A percentile compares a stretch with the other conserved stretches of the same genome.
phyloP scores from a whole-genome alignment of 2,329 filamentous ascomycete genomes.

The Periconia sp. region DNA sequence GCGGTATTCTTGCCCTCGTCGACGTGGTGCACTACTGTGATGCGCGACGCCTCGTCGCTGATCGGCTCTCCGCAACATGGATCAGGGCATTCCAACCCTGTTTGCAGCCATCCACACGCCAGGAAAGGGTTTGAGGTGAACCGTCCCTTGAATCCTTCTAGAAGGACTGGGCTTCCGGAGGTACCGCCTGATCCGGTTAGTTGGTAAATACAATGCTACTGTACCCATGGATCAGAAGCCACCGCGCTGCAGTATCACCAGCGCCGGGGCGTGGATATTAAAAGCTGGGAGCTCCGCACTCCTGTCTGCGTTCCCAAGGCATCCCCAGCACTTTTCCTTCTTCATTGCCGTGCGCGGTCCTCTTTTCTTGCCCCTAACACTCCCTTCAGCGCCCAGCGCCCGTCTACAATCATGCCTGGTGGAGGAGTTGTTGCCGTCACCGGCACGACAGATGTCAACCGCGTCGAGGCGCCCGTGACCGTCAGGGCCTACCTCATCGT shows the following conservation, averaged over 20 bases:
- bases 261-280: constrained; percentile 34
- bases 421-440: constrained; percentile 43
- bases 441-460: constrained; percentile 57
- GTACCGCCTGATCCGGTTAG: constrained; percentile 32
- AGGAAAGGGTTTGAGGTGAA: constrained; percentile 8
- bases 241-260: constrained; percentile 41
- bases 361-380: constrained; percentile 15
- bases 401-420: constrained; percentile 42
- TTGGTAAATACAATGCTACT: constrained; percentile 39
- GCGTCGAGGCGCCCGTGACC: constrained; percentile 60
- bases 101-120: constrained; percentile 8
- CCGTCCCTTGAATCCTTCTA: constrained; percentile 36
- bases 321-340: constrained; percentile 28
- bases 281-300: constrained; percentile 32
- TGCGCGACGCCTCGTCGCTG: background rate
- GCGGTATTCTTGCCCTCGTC: no score
- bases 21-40: no score
- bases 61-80: background rate
- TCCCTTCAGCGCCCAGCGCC: constrained; percentile 13
- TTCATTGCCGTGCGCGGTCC: constrained; percentile 24
- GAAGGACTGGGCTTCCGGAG: constrained; percentile 42
- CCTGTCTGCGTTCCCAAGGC: constrained; percentile 18
- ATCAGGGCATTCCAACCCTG: constrained; percentile 2
- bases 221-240: constrained; percentile 38
- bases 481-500: constrained; percentile 55